Evolutionary conservation across 139 green algal species (phyloP), one percentile per base, ranked within the genome.

Genomic region (Axilococcus clingmanii): DNA sequence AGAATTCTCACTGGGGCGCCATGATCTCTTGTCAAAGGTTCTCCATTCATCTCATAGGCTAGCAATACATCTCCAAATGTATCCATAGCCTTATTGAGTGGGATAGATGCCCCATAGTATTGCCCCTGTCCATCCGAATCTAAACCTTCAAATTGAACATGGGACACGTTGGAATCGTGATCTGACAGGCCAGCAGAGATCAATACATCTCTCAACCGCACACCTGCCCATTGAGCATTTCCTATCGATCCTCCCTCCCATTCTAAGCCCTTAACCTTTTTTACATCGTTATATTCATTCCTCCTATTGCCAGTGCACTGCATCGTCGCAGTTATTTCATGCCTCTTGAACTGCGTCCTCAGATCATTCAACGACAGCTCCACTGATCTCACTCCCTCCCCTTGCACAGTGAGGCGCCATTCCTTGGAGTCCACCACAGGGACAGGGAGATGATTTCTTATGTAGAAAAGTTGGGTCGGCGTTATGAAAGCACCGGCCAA

Each of bases 11-110:
- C 45, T 3, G 85, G 85, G n/a, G 53, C 72, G 23, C 85, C 85
- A 52, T 94, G 84, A 61, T 94, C 85, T 9, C 45, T 40, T 0
- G 66, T 67, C 29, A 95, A 59, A 6, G 69, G 59, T 71, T 77
- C 28, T 2, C 88, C 88, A 54, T 96, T 96, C 88, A 96, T 96
- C 54, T 94, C 80, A 52, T 84, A 96, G 0, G 86, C 88, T 34
- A 96, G 63, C 34, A 96, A 63, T 34, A 90, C 81, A 38, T 94
- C 83, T 36, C 53, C 72, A 27, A 38, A 22, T 0, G 48, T 51
- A 35, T 55, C 48, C 23, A 80, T 55, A 8, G 83, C 87, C 43
- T 82, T 82, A 16, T 69, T 33, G 5, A 86, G 23, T 1, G 84
- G 84, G 23, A 93, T 85, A 42, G 76, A 87, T 4, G 82, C 78